phyloP scores from a whole-genome alignment of 2,329 filamentous ascomycete genomes.

The Rhynchosporium secalis region DNA sequence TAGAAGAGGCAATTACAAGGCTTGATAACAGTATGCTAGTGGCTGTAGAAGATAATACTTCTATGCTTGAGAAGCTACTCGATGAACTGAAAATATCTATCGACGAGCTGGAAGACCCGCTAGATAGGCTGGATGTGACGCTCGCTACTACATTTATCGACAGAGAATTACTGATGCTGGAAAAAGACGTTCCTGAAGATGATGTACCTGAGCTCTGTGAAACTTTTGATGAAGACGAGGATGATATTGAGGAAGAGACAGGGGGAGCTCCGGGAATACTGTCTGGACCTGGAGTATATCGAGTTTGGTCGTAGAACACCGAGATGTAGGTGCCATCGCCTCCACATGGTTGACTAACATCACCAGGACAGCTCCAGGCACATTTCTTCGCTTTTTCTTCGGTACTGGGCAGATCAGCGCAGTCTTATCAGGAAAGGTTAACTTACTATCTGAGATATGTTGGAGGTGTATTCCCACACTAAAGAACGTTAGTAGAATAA shows the following conservation, averaged over 20 bases:
- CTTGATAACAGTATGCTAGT: constrained; percentile 5
- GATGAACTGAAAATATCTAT: no score
- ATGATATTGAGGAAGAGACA: constrained; percentile 11
- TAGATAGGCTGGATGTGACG: constrained; percentile 15
- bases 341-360: constrained; percentile 29
- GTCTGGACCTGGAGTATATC: constrained; percentile 33
- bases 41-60: constrained; percentile 4
- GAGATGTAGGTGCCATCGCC: constrained; percentile 40
- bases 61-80: no score
- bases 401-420: constrained; percentile 23
- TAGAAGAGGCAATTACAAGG: not conserved
- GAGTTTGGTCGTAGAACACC: constrained; percentile 39
- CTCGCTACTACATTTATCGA: constrained; percentile 7
- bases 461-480: constrained; percentile 37
- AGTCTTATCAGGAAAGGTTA: not conserved
- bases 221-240: not conserved
- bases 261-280: constrained; percentile 23
- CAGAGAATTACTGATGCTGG: not conserved
- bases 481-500: not conserved
- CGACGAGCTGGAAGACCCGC: not conserved
- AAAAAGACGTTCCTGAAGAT: not conserved
- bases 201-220: not conserved
- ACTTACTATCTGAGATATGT: constrained; percentile 31
- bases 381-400: constrained; percentile 33
- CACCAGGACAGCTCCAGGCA: constrained; percentile 28